These are phyloP conservation scores for Fusarium sp. DNA, from an alignment of 2,329 filamentous ascomycete genomes.

Conservation along the genomic window DNA sequence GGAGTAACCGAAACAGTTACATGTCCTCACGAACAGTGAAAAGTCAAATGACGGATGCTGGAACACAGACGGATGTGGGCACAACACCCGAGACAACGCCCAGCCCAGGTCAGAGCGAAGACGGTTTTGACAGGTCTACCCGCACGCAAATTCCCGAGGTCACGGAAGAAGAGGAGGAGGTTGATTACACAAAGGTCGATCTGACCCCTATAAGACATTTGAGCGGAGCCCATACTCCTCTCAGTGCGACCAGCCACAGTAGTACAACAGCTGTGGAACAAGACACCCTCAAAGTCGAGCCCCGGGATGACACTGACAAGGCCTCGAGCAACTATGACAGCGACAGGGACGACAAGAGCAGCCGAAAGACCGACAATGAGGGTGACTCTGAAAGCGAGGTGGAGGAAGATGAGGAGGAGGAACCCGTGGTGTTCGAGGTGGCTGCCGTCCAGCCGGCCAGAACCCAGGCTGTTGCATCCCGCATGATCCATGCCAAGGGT, in stretches of 20 bases:
- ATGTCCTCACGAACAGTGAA: conserved; percentile 76
- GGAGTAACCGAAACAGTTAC: conserved; percentile 77
- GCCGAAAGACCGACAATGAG: conserved; percentile 40
- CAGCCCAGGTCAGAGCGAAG: conserved; percentile 63
- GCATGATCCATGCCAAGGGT: conserved; percentile 76
- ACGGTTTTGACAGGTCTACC: conserved; percentile 55
- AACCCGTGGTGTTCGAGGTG: conserved; percentile 75
- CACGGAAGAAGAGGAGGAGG: conserved; percentile 60
- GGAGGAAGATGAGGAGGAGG: conserved; percentile 54
- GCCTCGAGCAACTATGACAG: conserved; percentile 39
- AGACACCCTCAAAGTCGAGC: conserved; percentile 35
- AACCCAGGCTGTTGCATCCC: conserved; percentile 68
- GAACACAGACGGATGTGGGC: conserved; percentile 68
- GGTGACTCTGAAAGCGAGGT: conserved; percentile 37
- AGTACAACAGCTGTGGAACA: conserved; percentile 32
- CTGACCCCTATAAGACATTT: conserved; percentile 59
- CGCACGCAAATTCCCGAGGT: conserved; percentile 51
- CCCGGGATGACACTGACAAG: conserved; percentile 38
- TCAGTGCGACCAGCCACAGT: conserved; percentile 35
- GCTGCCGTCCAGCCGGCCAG: conserved; percentile 64
- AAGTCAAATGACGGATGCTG: conserved; percentile 75
- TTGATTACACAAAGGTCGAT: conserved; percentile 69
- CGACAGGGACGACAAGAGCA: conserved; percentile 40
- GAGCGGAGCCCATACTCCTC: conserved; percentile 44
- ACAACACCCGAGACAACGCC: conserved; percentile 64